Evolutionary conservation across 129 eudicot genomes (phyloP).

Genomic region (Escallonia herrerae): DNA sequence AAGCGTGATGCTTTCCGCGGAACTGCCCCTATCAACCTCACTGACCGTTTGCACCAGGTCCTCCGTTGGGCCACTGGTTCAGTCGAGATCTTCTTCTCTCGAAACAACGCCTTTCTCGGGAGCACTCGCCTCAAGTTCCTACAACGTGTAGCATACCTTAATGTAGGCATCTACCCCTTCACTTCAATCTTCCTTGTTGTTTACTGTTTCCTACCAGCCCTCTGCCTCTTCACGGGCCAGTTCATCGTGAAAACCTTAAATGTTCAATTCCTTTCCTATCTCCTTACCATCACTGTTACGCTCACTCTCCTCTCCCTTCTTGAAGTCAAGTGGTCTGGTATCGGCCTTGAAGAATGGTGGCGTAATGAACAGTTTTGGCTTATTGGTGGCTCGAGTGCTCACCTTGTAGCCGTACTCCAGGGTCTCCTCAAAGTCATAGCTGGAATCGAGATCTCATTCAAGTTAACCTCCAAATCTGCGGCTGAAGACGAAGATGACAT

Average conservation of each 20-base stretch:
- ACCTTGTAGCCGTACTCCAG: constrained; percentile 75
- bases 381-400: constrained; percentile 88
- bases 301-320: constrained; percentile 63
- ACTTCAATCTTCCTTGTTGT: constrained; percentile 71
- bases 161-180: constrained; percentile 82
- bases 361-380: constrained; percentile 88
- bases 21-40: constrained; percentile 74
- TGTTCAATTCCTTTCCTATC: constrained; percentile 42
- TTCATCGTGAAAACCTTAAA: constrained; percentile 59
- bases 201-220: constrained; percentile 79
- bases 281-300: constrained; percentile 45
- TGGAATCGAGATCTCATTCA: constrained; percentile 80
- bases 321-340: constrained; percentile 90
- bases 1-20: constrained; percentile 89
- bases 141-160: constrained; percentile 65
- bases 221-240: constrained; percentile 65
- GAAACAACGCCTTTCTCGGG: constrained; percentile 63
- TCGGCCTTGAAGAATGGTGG: constrained; percentile 81
- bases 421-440: constrained; percentile 83
- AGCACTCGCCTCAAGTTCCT: constrained; percentile 63
- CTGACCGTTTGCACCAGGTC: constrained; percentile 83
- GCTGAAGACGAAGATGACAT: constrained; percentile 66
- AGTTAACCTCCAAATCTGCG: constrained; percentile 58
- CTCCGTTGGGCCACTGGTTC: constrained; percentile 89
- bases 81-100: constrained; percentile 78